These are phyloP conservation scores for Pelomyxa schiedti DNA, from an alignment of 78 protist genomes.

Conservation along the genomic window DNA sequence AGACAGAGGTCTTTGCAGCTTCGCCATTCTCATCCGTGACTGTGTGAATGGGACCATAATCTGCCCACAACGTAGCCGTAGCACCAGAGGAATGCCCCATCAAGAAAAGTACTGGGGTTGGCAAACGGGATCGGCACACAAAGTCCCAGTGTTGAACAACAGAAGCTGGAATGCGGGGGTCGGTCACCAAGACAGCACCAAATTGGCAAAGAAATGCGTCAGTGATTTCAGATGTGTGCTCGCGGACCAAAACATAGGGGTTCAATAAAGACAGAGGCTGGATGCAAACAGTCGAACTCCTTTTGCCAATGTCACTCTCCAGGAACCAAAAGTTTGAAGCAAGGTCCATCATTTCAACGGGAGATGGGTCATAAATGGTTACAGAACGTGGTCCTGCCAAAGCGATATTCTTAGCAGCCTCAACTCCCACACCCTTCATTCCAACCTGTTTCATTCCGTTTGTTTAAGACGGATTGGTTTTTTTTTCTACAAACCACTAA, in stretches of 20 bases:
- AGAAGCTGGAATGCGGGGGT: background rate
- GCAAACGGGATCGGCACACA: background rate
- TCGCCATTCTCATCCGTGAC: background rate
- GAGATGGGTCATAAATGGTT: constrained; percentile 67
- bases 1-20: background rate
- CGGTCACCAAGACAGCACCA: constrained; percentile 26
- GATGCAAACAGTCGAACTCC: constrained; percentile 23
- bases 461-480: no score
- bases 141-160: no score
- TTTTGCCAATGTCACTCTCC: constrained; percentile 40
- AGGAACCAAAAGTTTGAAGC: background rate
- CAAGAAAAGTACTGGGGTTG: constrained; percentile 6
- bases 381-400: constrained; percentile 91
- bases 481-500: no score
- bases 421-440: background rate
- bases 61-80: constrained; percentile 16
- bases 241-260: constrained; percentile 53
- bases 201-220: constrained; percentile 18
- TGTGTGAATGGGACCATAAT: background rate
- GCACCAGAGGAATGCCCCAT: constrained; percentile 55
- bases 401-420: constrained; percentile 83
- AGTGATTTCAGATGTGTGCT: constrained; percentile 27
- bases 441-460: no score
- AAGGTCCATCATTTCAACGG: constrained; percentile 44
- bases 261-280: constrained; percentile 77